These are phyloP conservation scores for Solanum pinnatisectum DNA, from an alignment of 257 asterid species.

Conservation along the genomic window DNA sequence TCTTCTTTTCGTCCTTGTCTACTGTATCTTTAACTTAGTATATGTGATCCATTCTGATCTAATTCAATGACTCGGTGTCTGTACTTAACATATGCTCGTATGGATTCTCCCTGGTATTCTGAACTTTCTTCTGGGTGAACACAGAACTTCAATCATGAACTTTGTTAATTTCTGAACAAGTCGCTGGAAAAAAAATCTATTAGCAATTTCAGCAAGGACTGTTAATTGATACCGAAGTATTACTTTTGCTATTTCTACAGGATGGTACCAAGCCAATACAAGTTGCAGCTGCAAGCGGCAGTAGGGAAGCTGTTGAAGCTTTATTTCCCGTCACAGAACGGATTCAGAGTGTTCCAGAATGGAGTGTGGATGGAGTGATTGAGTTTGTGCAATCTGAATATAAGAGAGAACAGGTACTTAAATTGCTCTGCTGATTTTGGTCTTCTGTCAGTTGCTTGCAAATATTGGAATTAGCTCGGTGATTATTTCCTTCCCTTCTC, in stretches of 20 bases:
- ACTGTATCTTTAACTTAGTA: not conserved
- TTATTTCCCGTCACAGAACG: slow-evolving; percentile 57
- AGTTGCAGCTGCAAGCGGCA: slow-evolving; percentile 69
- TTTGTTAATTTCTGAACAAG: not conserved
- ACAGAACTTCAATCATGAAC: not conserved
- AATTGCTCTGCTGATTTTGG: not conserved
- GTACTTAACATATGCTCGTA: not conserved
- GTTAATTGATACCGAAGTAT: not conserved
- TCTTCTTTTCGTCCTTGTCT: not conserved
- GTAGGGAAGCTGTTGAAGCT: slow-evolving; percentile 60
- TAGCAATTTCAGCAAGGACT: not conserved
- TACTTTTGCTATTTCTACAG: slow-evolving; percentile 30
- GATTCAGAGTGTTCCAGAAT: slow-evolving; percentile 33
- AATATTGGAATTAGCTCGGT: not conserved
- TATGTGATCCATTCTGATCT: not conserved
- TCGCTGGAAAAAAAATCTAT: not conserved
- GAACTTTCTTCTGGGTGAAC: not conserved
- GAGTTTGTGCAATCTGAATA: slow-evolving; percentile 47
- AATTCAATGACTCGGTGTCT: not conserved
- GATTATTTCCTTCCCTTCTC: not conserved
- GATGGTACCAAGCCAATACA: slow-evolving; percentile 75
- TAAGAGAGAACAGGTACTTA: slow-evolving; percentile 39
- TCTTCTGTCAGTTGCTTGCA: not conserved
- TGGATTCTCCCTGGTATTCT: not conserved
- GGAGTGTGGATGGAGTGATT: slow-evolving; percentile 78